Conservation (phyloP, 768 basidiomycete species). For the Lentinula sp. region DNA sequence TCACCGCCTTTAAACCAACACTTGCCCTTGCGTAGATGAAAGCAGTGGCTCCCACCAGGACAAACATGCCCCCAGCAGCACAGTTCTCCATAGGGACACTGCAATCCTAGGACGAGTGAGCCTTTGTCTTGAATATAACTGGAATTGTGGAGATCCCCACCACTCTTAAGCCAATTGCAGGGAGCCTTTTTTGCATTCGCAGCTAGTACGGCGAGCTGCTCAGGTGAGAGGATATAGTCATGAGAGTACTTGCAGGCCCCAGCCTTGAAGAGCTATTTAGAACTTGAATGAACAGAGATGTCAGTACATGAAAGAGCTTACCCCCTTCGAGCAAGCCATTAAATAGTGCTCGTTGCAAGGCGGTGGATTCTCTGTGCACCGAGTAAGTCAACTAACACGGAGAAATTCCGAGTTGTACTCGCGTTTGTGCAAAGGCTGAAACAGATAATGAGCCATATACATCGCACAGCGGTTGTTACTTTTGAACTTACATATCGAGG, state of each 20-base stretch:
- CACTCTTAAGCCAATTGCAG: constrained; percentile 79
- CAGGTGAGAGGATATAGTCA: constrained; percentile 65
- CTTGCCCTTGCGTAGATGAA: constrained; percentile 54
- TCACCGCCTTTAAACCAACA: constrained; percentile 83
- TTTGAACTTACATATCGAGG: constrained; percentile 48
- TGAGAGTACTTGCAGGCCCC: constrained; percentile 80
- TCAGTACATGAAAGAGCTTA: constrained; percentile 18
- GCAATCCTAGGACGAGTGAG: constrained; percentile 38
- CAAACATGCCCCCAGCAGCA: constrained; percentile 86
- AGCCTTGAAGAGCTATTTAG: constrained; percentile 28
- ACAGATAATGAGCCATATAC: not conserved
- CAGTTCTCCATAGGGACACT: constrained; percentile 67
- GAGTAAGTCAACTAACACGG: not conserved
- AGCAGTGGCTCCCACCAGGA: constrained; percentile 69
- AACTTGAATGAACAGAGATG: not conserved
- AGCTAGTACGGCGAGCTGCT: constrained; percentile 65
- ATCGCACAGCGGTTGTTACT: not conserved
- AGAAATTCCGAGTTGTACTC: constrained; percentile 17
- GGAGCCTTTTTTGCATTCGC: constrained; percentile 81
- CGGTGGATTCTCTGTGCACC: constrained; percentile 60
- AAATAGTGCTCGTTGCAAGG: constrained; percentile 84
- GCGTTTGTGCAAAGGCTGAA: constrained; percentile 76
- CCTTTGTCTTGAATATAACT: not conserved
- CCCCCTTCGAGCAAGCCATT: constrained; percentile 79
- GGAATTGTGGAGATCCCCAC: constrained; percentile 25